phyloP scores from a whole-genome alignment of 2,329 filamentous ascomycete genomes.

The Monosporascus sp. region DNA sequence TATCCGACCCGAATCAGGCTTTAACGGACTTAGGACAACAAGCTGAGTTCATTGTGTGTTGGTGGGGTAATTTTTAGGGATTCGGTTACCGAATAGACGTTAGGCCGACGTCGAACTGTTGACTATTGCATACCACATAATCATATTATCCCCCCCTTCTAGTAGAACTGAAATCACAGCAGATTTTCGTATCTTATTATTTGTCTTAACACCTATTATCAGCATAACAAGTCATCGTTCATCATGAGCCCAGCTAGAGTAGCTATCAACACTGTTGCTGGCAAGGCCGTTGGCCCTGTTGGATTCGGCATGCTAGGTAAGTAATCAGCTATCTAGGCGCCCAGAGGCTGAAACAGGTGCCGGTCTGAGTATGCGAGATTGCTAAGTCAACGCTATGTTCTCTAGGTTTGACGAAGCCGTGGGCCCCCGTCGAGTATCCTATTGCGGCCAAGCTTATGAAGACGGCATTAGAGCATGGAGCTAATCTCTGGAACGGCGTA shows the following conservation, averaged over 20 bases:
- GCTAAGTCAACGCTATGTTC: not conserved
- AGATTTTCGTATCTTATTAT: not conserved
- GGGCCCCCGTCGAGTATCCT: conserved; percentile 6
- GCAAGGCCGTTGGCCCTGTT: conserved; percentile 7
- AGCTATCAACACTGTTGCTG: not conserved
- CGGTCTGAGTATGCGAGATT: not conserved
- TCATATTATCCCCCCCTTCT: not conserved
- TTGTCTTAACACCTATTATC: not conserved
- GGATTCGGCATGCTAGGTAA: conserved; percentile 9
- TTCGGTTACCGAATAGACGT: not conserved
- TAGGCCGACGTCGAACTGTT: not conserved
- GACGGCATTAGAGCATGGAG: conserved; percentile 6
- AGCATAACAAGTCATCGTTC: not conserved
- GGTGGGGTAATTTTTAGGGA: not conserved
- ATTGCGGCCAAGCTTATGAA: conserved; percentile 8
- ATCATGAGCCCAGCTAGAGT: conserved; percentile 1
- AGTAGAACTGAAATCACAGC: not conserved
- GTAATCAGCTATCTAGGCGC: not conserved
- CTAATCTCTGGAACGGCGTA: conserved; percentile 11
- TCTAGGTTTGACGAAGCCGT: conserved; percentile 7
- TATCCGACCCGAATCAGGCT: not conserved
- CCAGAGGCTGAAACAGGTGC: too few species aligned
- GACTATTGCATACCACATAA: not conserved
- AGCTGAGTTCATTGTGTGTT: not conserved
- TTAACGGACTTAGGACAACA: not conserved